Base-by-base conservation (phyloP, 2,329 filamentous ascomycete species). In the Aquanectria penicillioides region DNA sequence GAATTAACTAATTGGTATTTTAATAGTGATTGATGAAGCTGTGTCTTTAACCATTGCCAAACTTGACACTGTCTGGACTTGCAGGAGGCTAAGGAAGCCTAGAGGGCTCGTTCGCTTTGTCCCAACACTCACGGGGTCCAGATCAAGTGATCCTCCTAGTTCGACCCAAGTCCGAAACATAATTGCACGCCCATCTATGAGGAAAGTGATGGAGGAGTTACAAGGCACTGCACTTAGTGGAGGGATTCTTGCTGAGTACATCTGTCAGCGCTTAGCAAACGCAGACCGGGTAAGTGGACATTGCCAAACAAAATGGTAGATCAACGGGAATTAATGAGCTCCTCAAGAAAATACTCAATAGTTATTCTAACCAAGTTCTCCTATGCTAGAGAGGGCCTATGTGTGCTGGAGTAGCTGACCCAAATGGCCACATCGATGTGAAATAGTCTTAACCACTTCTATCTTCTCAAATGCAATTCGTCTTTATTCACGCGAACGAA, bases 121-220 rank as follows among this genome's bases (percentile, higher is more conserved):
- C 0, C 62, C 64, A 1, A 57, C 33, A 11, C 15, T 58, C 15
- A 10, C 41, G 0, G 41, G 28, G 0, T 15, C 11, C 12, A 37
- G 28, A 6, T 9, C 58, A 1, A 2, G 15, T 1, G 34, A 59
- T 5, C 47, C 65, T 1, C 69, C 68, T 0, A 71, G 69, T 10
- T 71, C 68, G 6, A 71, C 66, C 1, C 56, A 63, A 40, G 66
- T 71, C 25, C 64, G 69, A 3, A 13, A 56, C 1, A 59, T 66
- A 25, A 63, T 71, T 8, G 51, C 54, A 2, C 48, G n/a, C 0
- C 37, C 34, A 1, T 22, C 53, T 0, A 12, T 18, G 1, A 47
- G 61, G 25, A 8, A 40, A 22, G 25, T 57, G 22, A 26, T 28
- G 18, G 36, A 59, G 15, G 2, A 28, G 12, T 6, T 67, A 1